A percentile compares a stretch with the other conserved stretches of the same genome.
phyloP scores from a whole-genome alignment of 768 basidiomycete genomes.

The Hemileccinum impolitum region DNA sequence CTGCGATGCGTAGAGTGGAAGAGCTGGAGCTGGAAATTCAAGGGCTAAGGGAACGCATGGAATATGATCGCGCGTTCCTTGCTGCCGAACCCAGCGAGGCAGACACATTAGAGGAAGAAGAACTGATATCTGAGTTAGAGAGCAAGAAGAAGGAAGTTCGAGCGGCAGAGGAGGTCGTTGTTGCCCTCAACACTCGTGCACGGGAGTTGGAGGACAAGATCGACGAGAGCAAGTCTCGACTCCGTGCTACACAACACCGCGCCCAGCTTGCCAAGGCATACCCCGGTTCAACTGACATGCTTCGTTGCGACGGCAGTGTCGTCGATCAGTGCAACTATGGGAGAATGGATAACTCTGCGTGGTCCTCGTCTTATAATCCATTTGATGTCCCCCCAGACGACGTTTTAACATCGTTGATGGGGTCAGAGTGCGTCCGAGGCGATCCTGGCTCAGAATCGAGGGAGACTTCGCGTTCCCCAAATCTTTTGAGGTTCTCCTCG shows the following conservation, averaged over 20 bases:
- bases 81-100: slow-evolving; percentile 41
- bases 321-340: slow-evolving; percentile 9
- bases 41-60: slow-evolving; percentile 49
- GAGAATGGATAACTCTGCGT: slow-evolving; percentile 15
- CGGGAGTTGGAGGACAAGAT: slow-evolving; percentile 74
- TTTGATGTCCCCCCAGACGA: slow-evolving; percentile 27
- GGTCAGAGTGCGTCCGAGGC: slow-evolving; percentile 7
- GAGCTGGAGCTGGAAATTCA: slow-evolving; percentile 61
- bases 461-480: slow-evolving; percentile 21
- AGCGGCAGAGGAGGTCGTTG: slow-evolving; percentile 63
- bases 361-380: slow-evolving; percentile 27
- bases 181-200: slow-evolving; percentile 59
- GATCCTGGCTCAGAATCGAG: slow-evolving; percentile 13
- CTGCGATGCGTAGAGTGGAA: slow-evolving; percentile 53
- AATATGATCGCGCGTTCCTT: slow-evolving; percentile 53
- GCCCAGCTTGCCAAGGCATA: slow-evolving; percentile 44
- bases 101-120: slow-evolving; percentile 46
- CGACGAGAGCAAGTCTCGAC: slow-evolving; percentile 55
- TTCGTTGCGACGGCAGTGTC: slow-evolving; percentile 5
- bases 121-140: slow-evolving; percentile 44
- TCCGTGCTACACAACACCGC: slow-evolving; percentile 56
- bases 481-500: slow-evolving; percentile 30
- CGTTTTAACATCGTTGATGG: slow-evolving; percentile 12
- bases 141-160: slow-evolving; percentile 52
- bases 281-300: slow-evolving; percentile 21